A percentile compares a stretch with the other conserved stretches of the same genome.
Conservation (phyloP, 352 stramenopile genomes). For the Phytopythium cucurbitacearum region DNA sequence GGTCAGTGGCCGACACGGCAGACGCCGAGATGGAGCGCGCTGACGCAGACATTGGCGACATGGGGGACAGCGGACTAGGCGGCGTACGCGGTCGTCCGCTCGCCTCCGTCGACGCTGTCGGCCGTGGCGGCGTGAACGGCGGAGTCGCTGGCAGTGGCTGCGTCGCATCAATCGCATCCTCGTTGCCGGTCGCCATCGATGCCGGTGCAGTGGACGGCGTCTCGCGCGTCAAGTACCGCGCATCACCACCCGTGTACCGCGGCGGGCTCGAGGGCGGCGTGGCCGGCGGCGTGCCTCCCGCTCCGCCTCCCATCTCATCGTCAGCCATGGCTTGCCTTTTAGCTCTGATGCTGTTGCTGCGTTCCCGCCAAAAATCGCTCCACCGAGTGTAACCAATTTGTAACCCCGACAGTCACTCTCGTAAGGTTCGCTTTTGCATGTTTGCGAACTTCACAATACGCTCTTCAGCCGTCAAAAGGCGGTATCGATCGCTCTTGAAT, state of each 20-base stretch:
- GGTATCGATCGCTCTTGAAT: background rate
- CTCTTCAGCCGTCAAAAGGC: background rate
- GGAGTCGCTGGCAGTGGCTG: slow-evolving; percentile 13
- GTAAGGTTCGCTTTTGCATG: no score
- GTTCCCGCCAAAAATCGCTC: slow-evolving; percentile 2
- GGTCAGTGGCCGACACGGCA: slow-evolving; percentile 74
- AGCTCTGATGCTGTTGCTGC: no score
- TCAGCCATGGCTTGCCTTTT: background rate
- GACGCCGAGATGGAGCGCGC: slow-evolving; percentile 72
- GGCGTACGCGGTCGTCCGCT: slow-evolving; percentile 19
- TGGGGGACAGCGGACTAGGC: slow-evolving; percentile 39
- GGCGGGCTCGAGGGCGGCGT: slow-evolving; percentile 64
- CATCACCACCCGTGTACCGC: slow-evolving; percentile 9
- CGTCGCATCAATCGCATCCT: slow-evolving; percentile 9
- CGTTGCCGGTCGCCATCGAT: background rate
- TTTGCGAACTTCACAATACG: background rate
- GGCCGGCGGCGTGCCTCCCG: slow-evolving; percentile 35
- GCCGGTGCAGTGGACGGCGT: slow-evolving; percentile 12
- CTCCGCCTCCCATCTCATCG: slow-evolving; percentile 12
- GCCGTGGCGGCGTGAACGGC: slow-evolving; percentile 1
- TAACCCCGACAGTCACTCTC: no score
- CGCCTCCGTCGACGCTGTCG: background rate
- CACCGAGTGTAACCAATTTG: background rate
- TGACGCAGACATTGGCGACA: slow-evolving; percentile 58
- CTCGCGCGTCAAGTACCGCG: slow-evolving; percentile 43